A percentile compares a stretch with the other conserved stretches of the same genome.
Evolutionary conservation across 2,329 filamentous ascomycete genomes (phyloP).

Genomic region (Arthrobotrys sphaeroides): DNA sequence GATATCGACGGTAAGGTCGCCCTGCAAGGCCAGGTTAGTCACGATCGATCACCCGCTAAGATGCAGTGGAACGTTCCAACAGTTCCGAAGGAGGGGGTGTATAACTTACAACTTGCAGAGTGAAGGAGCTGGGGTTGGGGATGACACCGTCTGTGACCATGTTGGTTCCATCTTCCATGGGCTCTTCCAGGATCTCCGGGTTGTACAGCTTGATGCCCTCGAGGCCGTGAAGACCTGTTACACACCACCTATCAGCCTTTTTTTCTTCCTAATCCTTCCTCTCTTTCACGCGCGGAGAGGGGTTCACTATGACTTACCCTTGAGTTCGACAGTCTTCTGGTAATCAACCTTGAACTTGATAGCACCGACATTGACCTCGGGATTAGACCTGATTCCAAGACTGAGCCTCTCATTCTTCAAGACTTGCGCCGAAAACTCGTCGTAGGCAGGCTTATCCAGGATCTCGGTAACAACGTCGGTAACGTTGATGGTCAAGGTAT

Average conservation of each 20-base stretch:
- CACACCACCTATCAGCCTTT: not conserved
- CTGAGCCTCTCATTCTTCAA: conserved; percentile 66
- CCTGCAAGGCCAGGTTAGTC: conserved; percentile 61
- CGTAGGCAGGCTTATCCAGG: conserved; percentile 65
- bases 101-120: conserved; percentile 71
- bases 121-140: conserved; percentile 72
- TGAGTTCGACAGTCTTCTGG: conserved; percentile 67
- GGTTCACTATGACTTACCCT: conserved; percentile 61
- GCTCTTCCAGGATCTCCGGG: conserved; percentile 64
- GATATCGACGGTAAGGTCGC: conserved; percentile 72
- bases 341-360: conserved; percentile 67
- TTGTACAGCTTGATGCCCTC: conserved; percentile 67
- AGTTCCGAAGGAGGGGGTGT: conserved; percentile 5
- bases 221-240: conserved; percentile 66
- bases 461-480: conserved; percentile 65
- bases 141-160: conserved; percentile 70
- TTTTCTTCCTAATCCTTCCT: not conserved
- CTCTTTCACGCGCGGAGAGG: not conserved
- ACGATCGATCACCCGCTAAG: not conserved
- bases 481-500: conserved; percentile 66
- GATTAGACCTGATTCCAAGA: conserved; percentile 67
- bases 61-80: not conserved
- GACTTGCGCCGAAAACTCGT: conserved; percentile 68
- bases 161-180: conserved; percentile 66
- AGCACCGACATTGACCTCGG: conserved; percentile 66